Percentiles rank a stretch among this genome's conserved stretches.
These are phyloP conservation scores for Penicillium crustosum DNA, from an alignment of 2,329 filamentous ascomycete species.

Conservation along the genomic window DNA sequence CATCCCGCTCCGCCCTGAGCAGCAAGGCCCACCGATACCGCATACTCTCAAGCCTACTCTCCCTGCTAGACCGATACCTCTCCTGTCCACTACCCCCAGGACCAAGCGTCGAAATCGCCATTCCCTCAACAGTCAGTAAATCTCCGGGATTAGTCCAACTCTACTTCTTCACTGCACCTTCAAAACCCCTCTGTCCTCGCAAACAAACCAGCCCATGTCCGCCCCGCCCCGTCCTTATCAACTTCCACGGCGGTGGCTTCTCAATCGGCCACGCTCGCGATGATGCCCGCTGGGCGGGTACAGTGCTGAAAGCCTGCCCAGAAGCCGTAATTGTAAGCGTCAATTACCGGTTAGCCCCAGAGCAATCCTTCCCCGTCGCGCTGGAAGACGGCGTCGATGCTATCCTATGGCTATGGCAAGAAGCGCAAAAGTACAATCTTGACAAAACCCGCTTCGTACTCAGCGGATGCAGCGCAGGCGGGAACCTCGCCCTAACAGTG, in stretches of 20 bases:
- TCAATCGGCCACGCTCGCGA: conserved; percentile 21
- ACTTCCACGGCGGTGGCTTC: conserved; percentile 26
- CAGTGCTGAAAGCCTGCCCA: conserved; percentile 12
- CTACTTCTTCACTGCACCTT: conserved; percentile 17
- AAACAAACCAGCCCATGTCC: background rate
- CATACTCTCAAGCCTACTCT: conserved; percentile 11
- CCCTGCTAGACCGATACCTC: conserved; percentile 20
- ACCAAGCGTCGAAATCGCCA: conserved; percentile 12
- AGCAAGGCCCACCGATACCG: conserved; percentile 19
- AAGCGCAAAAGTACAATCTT: conserved; percentile 19
- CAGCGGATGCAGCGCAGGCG: conserved; percentile 22
- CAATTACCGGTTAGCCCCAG: conserved; percentile 28
- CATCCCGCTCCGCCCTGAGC: conserved; percentile 5
- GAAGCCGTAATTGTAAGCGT: conserved; percentile 24
- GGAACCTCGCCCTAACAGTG: conserved; percentile 17
- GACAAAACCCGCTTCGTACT: conserved; percentile 17
- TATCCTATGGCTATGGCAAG: conserved; percentile 23
- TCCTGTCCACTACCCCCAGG: conserved; percentile 16
- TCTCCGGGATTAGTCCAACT: conserved; percentile 15
- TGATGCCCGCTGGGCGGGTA: conserved; percentile 17
- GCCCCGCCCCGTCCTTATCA: conserved; percentile 18
- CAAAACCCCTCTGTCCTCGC: background rate
- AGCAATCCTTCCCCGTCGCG: conserved; percentile 23
- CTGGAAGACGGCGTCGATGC: conserved; percentile 29
- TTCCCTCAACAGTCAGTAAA: conserved; percentile 20